Evolutionary conservation across 495 filamentous ascomycete species (phyloP).

Genomic region (Mycothermus thermophilus): DNA sequence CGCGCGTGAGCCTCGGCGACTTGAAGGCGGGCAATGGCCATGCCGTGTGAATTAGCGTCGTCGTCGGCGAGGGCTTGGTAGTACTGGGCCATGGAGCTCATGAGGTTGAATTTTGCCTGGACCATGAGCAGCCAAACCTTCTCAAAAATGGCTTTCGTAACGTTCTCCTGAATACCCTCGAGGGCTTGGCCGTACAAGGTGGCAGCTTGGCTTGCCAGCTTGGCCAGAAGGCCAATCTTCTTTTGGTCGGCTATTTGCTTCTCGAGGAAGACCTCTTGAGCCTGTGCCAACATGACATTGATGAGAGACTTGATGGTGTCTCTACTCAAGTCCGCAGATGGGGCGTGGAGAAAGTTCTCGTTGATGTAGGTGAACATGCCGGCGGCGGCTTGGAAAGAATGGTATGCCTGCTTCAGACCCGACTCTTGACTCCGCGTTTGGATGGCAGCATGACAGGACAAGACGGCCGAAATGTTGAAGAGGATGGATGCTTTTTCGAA

Average conservation of each 20-base stretch:
- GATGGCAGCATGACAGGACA: conserved; percentile 89
- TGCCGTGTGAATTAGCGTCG: conserved; percentile 74
- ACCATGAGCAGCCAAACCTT: conserved; percentile 81
- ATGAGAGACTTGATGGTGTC: conserved; percentile 94
- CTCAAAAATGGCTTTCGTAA: conserved; percentile 82
- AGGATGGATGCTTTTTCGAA: conserved; percentile 99
- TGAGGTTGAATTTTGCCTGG: conserved; percentile 77
- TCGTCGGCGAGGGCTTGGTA: conserved; percentile 87
- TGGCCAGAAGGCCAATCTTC: conserved; percentile 84
- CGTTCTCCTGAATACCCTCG: conserved; percentile 87
- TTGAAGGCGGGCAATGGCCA: conserved; percentile 72
- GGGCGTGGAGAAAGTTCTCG: conserved; percentile 95
- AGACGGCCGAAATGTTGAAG: conserved; percentile 96
- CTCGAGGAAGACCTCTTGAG: conserved; percentile 92
- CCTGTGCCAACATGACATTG: conserved; percentile 83
- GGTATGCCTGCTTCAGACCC: conserved; percentile 90
- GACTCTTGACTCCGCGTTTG: conserved; percentile 84
- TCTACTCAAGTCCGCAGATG: conserved; percentile 82
- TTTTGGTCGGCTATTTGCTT: conserved; percentile 89
- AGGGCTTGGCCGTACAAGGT: conserved; percentile 76
- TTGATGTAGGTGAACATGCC: conserved; percentile 99
- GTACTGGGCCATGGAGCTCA: conserved; percentile 79
- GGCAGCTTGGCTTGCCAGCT: conserved; percentile 79
- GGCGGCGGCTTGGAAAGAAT: conserved; percentile 94
- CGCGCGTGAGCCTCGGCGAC: conserved; percentile 61